Conservation (phyloP, 495 filamentous ascomycete species). For the Endocarpon pusillum region DNA sequence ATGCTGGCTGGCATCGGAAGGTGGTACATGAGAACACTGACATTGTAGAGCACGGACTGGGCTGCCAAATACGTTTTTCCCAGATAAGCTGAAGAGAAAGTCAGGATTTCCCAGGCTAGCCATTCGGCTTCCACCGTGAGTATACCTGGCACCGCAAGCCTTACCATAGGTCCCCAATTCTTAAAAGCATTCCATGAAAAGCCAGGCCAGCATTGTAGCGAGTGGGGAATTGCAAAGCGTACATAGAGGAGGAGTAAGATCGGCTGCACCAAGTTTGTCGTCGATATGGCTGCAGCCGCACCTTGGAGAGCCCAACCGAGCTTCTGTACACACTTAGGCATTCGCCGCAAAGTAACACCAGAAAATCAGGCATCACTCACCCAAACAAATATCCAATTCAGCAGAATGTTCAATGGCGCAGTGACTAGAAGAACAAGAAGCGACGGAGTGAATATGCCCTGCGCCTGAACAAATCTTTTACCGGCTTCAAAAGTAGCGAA, state of each 20-base stretch:
- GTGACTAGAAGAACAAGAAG: conserved; percentile 50
- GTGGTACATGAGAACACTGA: conserved; percentile 44
- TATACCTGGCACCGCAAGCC: conserved; percentile 68
- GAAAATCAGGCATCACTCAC: conserved; percentile 27
- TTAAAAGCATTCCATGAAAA: conserved; percentile 48
- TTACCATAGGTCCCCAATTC: conserved; percentile 81
- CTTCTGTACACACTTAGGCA: too few relatives aligned
- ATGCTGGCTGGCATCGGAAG: conserved; percentile 50
- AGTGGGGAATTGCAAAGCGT: conserved; percentile 32
- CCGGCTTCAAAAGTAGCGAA: conserved; percentile 56
- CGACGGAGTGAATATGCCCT: conserved; percentile 53
- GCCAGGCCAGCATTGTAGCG: conserved; percentile 72
- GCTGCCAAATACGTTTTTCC: conserved; percentile 53
- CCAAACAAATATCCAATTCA: conserved; percentile 67
- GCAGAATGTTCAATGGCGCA: conserved; percentile 51
- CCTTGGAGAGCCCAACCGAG: conserved; percentile 76
- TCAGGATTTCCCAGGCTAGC: conserved; percentile 68
- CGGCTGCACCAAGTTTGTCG: conserved; percentile 70
- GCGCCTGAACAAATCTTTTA: conserved; percentile 59
- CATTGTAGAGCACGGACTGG: conserved; percentile 45
- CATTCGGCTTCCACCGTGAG: conserved; percentile 88
- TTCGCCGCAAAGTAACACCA: too few relatives aligned
- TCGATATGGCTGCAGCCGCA: conserved; percentile 66
- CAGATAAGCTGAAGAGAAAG: conserved; percentile 52
- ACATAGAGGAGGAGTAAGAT: conserved; percentile 57